Conservation (phyloP, 257 asterid species). For the Verbascum thapsus region DNA sequence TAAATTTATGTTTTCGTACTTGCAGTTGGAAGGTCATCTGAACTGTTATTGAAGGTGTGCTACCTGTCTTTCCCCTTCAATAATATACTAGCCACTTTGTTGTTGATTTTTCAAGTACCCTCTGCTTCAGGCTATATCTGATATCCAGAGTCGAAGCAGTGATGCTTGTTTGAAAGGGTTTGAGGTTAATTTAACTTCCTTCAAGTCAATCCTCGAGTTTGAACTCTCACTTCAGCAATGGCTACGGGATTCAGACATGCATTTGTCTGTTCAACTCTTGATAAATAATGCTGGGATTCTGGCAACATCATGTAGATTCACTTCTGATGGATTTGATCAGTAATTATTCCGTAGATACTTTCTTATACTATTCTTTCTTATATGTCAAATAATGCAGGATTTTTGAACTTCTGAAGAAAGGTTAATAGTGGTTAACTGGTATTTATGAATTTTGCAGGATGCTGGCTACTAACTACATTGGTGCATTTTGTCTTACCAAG, state of each 20-base stretch:
- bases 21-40: constrained; percentile 86
- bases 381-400: not conserved
- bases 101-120: constrained; percentile 20
- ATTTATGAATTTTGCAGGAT: constrained; percentile 55
- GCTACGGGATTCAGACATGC: constrained; percentile 70
- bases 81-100: not conserved
- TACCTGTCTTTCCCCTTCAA: constrained; percentile 1
- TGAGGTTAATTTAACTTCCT: constrained; percentile 67
- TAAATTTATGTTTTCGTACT: constrained; percentile 23
- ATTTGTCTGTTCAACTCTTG: constrained; percentile 75
- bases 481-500: constrained; percentile 83
- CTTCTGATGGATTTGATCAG: constrained; percentile 73
- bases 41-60: constrained; percentile 59
- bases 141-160: constrained; percentile 48
- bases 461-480: constrained; percentile 84
- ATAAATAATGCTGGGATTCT: constrained; percentile 93
- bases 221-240: constrained; percentile 71
- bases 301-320: constrained; percentile 70
- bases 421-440: constrained; percentile 2
- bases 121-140: constrained; percentile 51
- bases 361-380: too few relatives aligned
- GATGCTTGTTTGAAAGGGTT: constrained; percentile 68
- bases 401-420: constrained; percentile 15
- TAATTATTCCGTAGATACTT: constrained; percentile 38
- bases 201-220: constrained; percentile 72